These are phyloP conservation scores for Backusella australiensis DNA, from an alignment of 192 early-diverging fungal genomes.

Conservation along the genomic window DNA sequence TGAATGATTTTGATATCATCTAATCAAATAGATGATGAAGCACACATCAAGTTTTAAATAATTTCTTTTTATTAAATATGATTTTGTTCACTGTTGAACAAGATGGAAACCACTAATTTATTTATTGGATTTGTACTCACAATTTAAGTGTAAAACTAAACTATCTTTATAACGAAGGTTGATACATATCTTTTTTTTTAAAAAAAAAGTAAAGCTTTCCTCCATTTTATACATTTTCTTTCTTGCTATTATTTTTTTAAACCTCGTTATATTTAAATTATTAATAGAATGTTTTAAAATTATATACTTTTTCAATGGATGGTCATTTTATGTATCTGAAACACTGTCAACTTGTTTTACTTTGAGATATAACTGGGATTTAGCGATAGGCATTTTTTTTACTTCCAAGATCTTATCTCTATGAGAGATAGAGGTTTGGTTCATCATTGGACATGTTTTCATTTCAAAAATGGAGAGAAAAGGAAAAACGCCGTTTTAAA, in stretches of 20 bases:
- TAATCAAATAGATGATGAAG: neutral
- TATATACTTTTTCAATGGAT: neutral
- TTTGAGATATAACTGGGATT: neutral
- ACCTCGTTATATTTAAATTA: neutral
- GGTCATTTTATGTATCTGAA: neutral
- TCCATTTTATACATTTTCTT: too few species aligned
- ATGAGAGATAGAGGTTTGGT: neutral
- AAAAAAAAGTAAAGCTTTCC: neutral
- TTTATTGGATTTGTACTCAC: slow-evolving; percentile 2
- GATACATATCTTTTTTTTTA: neutral
- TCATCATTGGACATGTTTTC: neutral
- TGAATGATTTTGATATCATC: neutral
- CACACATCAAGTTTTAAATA: neutral
- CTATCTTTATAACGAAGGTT: neutral
- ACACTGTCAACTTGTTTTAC: neutral
- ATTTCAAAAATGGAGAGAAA: neutral
- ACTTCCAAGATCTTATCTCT: neutral
- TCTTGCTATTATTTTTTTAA: neutral
- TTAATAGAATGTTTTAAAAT: neutral
- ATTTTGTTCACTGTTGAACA: neutral
- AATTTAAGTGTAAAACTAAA: neutral
- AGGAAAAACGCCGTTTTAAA: neutral
- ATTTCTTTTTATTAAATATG: neutral
- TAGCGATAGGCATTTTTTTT: neutral
- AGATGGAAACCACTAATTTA: neutral